Evolutionary conservation across 2,329 filamentous ascomycete genomes (phyloP).

Genomic region (Xylariaceae sp.): DNA sequence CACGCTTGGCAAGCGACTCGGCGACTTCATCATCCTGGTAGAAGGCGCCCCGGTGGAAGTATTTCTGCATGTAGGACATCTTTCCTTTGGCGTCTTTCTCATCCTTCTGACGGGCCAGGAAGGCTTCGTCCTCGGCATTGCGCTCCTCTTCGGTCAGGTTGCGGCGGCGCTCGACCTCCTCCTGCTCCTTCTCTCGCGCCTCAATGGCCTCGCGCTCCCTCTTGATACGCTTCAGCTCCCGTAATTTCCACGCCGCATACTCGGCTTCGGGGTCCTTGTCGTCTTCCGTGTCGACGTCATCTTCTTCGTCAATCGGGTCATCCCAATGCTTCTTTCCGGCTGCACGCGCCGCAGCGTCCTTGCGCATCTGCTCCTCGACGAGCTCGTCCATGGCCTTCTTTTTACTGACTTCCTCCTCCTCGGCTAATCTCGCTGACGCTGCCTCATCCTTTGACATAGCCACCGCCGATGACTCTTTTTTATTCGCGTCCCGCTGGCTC

Average conservation of each 20-base stretch:
- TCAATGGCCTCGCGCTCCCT: conserved; percentile 83
- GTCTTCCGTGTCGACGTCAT: conserved; percentile 85
- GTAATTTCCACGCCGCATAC: conserved; percentile 86
- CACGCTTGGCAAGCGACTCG: conserved; percentile 71
- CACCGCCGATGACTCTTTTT: conserved; percentile 7
- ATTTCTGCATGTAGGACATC: conserved; percentile 89
- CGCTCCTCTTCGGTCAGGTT: conserved; percentile 86
- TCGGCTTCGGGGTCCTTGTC: conserved; percentile 83
- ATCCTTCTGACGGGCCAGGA: conserved; percentile 71
- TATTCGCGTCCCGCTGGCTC: conserved; percentile 42
- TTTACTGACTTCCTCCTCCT: conserved; percentile 49
- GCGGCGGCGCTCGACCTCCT: conserved; percentile 81
- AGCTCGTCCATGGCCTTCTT: conserved; percentile 72
- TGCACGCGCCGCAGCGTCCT: conserved; percentile 69
- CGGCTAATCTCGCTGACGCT: conserved; percentile 24
- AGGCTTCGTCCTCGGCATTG: conserved; percentile 75
- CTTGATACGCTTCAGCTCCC: conserved; percentile 84
- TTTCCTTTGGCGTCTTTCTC: conserved; percentile 75
- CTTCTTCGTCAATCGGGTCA: conserved; percentile 61
- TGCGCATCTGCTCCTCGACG: conserved; percentile 83
- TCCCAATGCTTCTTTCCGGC: conserved; percentile 85
- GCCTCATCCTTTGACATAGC: conserved; percentile 17
- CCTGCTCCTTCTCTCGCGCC: conserved; percentile 74
- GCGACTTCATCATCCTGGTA: conserved; percentile 77
- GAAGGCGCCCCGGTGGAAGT: conserved; percentile 95